Conservation (phyloP, 169 alveolate species). For the Plasmodium chabaudi region DNA sequence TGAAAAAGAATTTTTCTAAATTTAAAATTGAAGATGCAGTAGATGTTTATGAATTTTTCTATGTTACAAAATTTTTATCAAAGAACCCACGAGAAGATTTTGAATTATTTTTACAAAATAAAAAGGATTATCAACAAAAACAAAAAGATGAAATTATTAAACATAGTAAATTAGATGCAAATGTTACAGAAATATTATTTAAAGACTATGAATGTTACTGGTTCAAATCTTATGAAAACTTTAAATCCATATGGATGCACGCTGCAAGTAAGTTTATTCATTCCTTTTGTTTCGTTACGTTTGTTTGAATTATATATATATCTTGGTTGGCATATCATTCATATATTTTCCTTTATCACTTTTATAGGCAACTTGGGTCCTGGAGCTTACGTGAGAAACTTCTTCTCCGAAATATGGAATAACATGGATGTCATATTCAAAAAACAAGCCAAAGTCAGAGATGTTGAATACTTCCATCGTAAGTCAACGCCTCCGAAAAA, state of each 20-base stretch:
- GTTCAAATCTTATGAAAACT: conserved; percentile 53
- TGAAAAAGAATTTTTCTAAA: conserved; percentile 48
- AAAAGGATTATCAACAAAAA: conserved; percentile 5
- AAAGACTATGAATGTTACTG: conserved; percentile 37
- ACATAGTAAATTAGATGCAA: conserved; percentile 8
- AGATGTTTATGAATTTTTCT: conserved; percentile 67
- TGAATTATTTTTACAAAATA: conserved; percentile 19
- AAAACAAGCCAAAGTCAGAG: conserved; percentile 11
- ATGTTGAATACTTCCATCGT: conserved; percentile 45
- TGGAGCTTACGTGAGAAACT: conserved; percentile 45
- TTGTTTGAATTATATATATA: too few relatives aligned
- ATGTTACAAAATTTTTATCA: conserved; percentile 19
- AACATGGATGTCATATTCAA: conserved; percentile 27
- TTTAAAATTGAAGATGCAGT: conserved; percentile 49
- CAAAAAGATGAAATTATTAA: conserved; percentile 6
- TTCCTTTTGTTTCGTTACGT: too few relatives aligned
- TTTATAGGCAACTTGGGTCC: conserved; percentile 66
- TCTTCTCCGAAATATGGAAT: conserved; percentile 57
- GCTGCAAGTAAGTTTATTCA: conserved; percentile 37
- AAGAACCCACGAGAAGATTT: conserved; percentile 1
- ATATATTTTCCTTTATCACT: too few relatives aligned
- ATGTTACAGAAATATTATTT: conserved; percentile 20
- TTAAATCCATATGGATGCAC: conserved; percentile 57
- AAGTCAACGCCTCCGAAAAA: not conserved
- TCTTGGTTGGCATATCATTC: not conserved